phyloP scores from a whole-genome alignment of 108 stramenopile genomes.

The Skeletonema tropicum region DNA sequence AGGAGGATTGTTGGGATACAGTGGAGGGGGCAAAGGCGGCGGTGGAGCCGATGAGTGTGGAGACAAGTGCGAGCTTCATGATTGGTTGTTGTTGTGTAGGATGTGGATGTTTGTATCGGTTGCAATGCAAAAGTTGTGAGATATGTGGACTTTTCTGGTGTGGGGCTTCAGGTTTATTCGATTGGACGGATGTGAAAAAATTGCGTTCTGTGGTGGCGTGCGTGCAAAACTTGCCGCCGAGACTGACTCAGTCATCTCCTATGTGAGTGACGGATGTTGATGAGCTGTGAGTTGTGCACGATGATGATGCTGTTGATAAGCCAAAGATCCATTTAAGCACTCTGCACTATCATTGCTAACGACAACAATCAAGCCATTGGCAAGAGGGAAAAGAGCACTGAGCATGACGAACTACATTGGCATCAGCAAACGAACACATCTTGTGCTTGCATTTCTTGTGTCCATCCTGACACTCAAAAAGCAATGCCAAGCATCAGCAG shows the following conservation, averaged over 20 bases:
- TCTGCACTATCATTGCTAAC: no score
- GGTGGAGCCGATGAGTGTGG: conserved; percentile 62
- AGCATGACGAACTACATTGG: background rate
- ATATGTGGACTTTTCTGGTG: background rate
- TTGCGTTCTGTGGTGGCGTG: background rate
- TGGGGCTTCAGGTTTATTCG: no score
- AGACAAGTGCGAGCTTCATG: conserved; percentile 75
- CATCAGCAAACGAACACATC: background rate
- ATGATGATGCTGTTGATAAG: no score
- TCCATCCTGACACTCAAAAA: background rate
- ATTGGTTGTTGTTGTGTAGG: background rate
- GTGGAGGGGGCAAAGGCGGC: conserved; percentile 63
- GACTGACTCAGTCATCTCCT: no score
- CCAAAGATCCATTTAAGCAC: no score
- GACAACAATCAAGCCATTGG: no score
- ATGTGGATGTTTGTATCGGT: background rate
- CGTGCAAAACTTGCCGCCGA: no score
- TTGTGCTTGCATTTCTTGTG: background rate
- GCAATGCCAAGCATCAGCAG: background rate
- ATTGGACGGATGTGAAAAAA: no score
- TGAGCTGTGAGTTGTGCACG: background rate
- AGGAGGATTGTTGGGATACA: no score
- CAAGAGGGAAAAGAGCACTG: background rate
- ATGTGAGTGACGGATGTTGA: background rate
- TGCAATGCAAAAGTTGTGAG: background rate